Percentiles rank a stretch among this genome's conserved stretches.
phyloP scores from a whole-genome alignment of 192 early-diverging fungal genomes.

The Linnemannia hyalina region DNA sequence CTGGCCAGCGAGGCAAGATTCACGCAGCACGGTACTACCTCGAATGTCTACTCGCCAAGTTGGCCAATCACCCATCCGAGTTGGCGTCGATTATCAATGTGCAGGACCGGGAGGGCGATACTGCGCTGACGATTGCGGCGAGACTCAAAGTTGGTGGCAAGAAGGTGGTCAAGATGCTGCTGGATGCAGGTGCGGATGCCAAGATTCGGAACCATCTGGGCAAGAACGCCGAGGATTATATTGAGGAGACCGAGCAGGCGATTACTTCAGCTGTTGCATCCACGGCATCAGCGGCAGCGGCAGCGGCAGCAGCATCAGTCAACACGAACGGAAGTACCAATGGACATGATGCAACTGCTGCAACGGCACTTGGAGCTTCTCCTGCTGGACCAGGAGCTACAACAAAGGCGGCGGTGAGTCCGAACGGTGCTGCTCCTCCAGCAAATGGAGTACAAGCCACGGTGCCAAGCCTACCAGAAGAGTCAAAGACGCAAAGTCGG shows the following conservation, averaged over 20 bases:
- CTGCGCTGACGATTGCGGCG: slow-evolving; percentile 75
- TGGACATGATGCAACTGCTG: background rate
- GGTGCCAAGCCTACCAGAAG: background rate
- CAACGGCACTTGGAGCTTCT: background rate
- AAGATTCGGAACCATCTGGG: slow-evolving; percentile 74
- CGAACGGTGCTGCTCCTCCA: background rate
- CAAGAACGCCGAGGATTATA: slow-evolving; percentile 74
- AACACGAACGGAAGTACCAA: background rate
- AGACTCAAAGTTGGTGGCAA: slow-evolving; percentile 67
- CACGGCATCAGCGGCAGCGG: background rate
- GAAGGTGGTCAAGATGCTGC: slow-evolving; percentile 69
- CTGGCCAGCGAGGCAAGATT: slow-evolving; percentile 76
- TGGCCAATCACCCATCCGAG: slow-evolving; percentile 78
- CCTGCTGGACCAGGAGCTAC: background rate
- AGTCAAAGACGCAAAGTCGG: background rate
- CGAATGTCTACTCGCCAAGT: slow-evolving; percentile 82
- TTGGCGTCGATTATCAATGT: slow-evolving; percentile 80
- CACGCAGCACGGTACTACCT: slow-evolving; percentile 88
- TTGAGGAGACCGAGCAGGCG: slow-evolving; percentile 49
- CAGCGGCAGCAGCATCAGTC: background rate
- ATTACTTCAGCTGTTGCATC: background rate
- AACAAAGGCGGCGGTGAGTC: background rate
- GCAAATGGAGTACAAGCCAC: background rate
- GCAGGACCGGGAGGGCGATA: slow-evolving; percentile 88
- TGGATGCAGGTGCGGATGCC: slow-evolving; percentile 73